Base-by-base conservation (phyloP, 306 rosid species). In the Lagenaria siceraria region DNA sequence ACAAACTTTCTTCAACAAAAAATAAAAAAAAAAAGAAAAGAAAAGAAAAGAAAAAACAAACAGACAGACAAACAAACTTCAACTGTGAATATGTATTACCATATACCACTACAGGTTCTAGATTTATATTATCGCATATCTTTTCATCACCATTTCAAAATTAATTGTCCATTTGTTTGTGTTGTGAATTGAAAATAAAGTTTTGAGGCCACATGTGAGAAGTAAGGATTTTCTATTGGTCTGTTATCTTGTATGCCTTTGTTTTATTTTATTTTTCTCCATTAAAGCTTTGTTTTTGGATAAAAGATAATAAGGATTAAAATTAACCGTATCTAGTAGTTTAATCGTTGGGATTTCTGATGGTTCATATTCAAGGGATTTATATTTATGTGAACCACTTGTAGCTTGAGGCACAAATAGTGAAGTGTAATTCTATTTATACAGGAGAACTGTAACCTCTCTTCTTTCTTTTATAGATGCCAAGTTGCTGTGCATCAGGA, bases 401-500 rank as follows among this genome's bases (percentile, higher is more conserved):
- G 7, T 52, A 29, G 11, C 78, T 74, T 33, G n/a, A 21, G 40
- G 13, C 51, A 15, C 21, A 22, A 54, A 38, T 76, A 12, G 25
- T 56, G 27, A 75, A 19, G 13, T 35, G 19, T 54, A 56, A 33
- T 43, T 70, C 36, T 24, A 43, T 43, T 12, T 25, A 4, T 71
- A 46, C 36, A 48, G 49, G 59, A 40, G n/a, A 27, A 29, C 2
- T 25, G 61, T 51, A 8, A 72, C 46, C 61, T 4, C 43, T 77
- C 62, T 63, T 38, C 38, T 43, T 27, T 82, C 31, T 62, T 71
- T 49, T 72, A 75, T 87, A 95, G 99, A 81, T 95, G 99, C 85
- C 97, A 95, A 84, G 91, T 95, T 81, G 97, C 96, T 58, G 96
- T 95, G 78, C 99, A 95, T 91, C 99, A 95, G 85, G 99, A 95